These are phyloP conservation scores for Wickerhamomyces canadensis DNA, from an alignment of 805 yeast genomes.

Conservation along the genomic window DNA sequence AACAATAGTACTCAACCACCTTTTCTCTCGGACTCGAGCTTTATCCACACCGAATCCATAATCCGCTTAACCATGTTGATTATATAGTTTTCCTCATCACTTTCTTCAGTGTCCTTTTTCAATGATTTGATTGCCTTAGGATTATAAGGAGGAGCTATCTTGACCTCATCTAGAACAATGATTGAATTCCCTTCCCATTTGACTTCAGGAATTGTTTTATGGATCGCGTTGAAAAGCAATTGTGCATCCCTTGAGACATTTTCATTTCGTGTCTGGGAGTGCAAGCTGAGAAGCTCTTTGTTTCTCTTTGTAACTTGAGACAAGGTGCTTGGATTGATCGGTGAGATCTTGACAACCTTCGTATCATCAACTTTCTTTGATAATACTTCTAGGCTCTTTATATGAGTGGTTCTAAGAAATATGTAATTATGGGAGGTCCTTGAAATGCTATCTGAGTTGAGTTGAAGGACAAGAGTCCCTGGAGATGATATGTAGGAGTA, in stretches of 20 bases:
- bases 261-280: slow-evolving; percentile 26
- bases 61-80: slow-evolving; percentile 39
- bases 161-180: slow-evolving; percentile 41
- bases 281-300: slow-evolving; percentile 18
- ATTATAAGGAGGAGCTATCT: slow-evolving; percentile 39
- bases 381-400: slow-evolving; percentile 44
- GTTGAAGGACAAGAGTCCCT: slow-evolving; percentile 28
- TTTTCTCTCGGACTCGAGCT: slow-evolving; percentile 38
- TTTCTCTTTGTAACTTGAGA: slow-evolving; percentile 14
- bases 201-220: slow-evolving; percentile 39
- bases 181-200: slow-evolving; percentile 40
- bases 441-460: slow-evolving; percentile 4
- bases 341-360: slow-evolving; percentile 12
- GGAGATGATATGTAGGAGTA: slow-evolving; percentile 51
- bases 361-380: slow-evolving; percentile 31
- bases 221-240: slow-evolving; percentile 36
- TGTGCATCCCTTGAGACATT: slow-evolving; percentile 39
- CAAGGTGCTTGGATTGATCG: slow-evolving; percentile 11
- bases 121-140: slow-evolving; percentile 19
- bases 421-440: slow-evolving; percentile 31
- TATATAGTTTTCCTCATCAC: slow-evolving; percentile 21
- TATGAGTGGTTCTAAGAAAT: slow-evolving; percentile 51
- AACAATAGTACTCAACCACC: slow-evolving; percentile 42
- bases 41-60: slow-evolving; percentile 44
- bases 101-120: slow-evolving; percentile 7